Evolutionary conservation across 306 rosid genomes (phyloP).

Genomic region (Glycine latifolia): DNA sequence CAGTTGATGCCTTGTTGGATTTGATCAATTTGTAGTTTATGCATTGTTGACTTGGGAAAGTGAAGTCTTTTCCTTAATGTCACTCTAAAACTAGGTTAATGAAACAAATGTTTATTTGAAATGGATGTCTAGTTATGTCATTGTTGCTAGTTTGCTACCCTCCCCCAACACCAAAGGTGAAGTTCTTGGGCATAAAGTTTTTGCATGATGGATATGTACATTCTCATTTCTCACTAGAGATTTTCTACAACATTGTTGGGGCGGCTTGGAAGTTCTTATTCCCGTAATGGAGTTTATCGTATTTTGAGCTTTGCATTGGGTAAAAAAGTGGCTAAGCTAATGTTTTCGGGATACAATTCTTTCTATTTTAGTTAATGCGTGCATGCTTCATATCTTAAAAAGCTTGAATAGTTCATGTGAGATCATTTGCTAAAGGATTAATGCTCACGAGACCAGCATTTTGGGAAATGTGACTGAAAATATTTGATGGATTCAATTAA

Average conservation of each 20-base stretch:
- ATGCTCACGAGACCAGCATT: too few species aligned
- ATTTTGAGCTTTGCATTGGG: too few species aligned
- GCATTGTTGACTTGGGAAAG: constrained; percentile 46
- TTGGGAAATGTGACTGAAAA: too few species aligned
- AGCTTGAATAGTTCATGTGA: too few species aligned
- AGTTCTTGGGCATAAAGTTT: background rate
- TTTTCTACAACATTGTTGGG: background rate
- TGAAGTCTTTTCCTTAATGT: constrained; percentile 44
- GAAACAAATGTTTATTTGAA: constrained; percentile 37
- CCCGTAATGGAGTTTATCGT: too few species aligned
- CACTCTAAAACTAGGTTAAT: constrained; percentile 43
- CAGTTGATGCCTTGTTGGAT: constrained; percentile 43
- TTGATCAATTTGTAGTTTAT: constrained; percentile 47
- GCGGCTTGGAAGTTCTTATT: too few species aligned
- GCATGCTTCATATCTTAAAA: background rate
- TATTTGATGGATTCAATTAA: too few species aligned
- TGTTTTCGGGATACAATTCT: too few species aligned
- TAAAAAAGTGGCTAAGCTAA: too few species aligned
- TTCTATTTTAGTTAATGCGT: too few species aligned
- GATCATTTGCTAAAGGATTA: too few species aligned
- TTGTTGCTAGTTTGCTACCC: constrained; percentile 27
- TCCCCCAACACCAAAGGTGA: background rate
- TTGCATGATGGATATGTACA: background rate
- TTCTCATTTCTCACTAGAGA: background rate
- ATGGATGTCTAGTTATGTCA: constrained; percentile 9